phyloP scores from a whole-genome alignment of 345 rosid species.

The Ceriops decandra region DNA sequence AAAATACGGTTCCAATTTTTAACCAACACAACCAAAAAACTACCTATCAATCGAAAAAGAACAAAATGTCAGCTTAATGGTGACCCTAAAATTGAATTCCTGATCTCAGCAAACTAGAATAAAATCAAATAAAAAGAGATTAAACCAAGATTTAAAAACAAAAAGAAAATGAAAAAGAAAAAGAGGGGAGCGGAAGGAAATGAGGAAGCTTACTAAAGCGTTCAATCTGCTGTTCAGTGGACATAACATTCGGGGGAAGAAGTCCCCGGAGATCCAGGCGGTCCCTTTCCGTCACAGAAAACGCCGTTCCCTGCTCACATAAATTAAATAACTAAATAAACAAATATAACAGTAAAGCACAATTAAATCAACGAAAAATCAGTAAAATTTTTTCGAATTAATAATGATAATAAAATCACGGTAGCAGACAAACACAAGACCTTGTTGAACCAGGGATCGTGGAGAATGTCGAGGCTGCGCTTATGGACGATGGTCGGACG shows the following conservation, averaged over 20 bases:
- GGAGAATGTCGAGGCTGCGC: slow-evolving; percentile 94
- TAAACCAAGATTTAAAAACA: neutral
- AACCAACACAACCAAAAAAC: no score
- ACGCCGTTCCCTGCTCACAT: slow-evolving; percentile 70
- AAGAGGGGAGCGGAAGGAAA: neutral
- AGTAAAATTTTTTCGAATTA: neutral
- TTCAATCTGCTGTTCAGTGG: slow-evolving; percentile 77
- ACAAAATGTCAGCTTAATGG: no score
- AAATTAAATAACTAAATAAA: neutral
- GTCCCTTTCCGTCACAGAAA: slow-evolving; percentile 91
- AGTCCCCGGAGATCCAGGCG: slow-evolving; percentile 96
- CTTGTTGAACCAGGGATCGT: slow-evolving; percentile 99
- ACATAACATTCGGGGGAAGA: slow-evolving; percentile 87
- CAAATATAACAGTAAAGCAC: neutral
- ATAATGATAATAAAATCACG: neutral
- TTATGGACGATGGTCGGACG: slow-evolving; percentile 91
- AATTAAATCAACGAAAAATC: neutral
- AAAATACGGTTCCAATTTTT: no score
- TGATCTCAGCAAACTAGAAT: neutral
- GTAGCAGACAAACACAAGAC: slow-evolving; percentile 17
- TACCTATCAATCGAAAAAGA: no score
- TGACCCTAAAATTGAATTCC: neutral
- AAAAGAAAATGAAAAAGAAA: neutral
- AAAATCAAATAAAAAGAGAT: neutral
- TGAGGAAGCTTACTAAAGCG: slow-evolving; percentile 70